Conservation (phyloP, 108 stramenopile species). For the Hondaea fermentalgiana region DNA sequence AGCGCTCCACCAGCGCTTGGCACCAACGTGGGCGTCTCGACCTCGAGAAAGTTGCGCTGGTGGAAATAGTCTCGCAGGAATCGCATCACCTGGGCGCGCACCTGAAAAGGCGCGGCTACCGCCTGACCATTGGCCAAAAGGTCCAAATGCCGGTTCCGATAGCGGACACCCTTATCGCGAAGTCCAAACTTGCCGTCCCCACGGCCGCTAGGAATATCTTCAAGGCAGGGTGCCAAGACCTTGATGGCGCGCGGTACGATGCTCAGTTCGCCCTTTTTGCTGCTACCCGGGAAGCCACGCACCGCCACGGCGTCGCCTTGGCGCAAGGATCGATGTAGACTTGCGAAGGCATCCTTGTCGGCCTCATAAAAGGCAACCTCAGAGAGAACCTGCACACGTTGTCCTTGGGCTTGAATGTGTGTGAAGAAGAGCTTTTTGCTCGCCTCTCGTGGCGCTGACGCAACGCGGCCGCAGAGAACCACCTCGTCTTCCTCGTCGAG, state of each 20-base stretch:
- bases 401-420: neutral
- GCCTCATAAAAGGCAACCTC: neutral
- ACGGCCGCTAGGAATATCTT: conserved; percentile 43
- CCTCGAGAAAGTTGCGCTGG: conserved; percentile 84
- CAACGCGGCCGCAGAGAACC: neutral
- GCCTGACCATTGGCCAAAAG: conserved; percentile 73
- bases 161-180: conserved; percentile 82
- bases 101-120: conserved; percentile 78
- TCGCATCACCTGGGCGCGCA: conserved; percentile 78
- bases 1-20: conserved; percentile 87
- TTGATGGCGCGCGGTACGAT: conserved; percentile 36
- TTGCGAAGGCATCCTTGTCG: conserved; percentile 34
- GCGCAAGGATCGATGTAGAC: conserved; percentile 9
- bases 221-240: conserved; percentile 49
- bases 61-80: conserved; percentile 74
- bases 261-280: conserved; percentile 52
- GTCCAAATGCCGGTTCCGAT: conserved; percentile 85
- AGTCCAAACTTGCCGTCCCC: conserved; percentile 9
- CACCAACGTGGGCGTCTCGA: conserved; percentile 95
- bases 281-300: conserved; percentile 45
- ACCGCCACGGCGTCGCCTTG: conserved; percentile 51
- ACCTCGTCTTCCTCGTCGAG: neutral
- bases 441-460: neutral
- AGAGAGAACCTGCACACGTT: neutral
- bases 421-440: conserved; percentile 10